phyloP scores from a whole-genome alignment of 2,329 filamentous ascomycete species.

The Colletotrichum ledebouriae region DNA sequence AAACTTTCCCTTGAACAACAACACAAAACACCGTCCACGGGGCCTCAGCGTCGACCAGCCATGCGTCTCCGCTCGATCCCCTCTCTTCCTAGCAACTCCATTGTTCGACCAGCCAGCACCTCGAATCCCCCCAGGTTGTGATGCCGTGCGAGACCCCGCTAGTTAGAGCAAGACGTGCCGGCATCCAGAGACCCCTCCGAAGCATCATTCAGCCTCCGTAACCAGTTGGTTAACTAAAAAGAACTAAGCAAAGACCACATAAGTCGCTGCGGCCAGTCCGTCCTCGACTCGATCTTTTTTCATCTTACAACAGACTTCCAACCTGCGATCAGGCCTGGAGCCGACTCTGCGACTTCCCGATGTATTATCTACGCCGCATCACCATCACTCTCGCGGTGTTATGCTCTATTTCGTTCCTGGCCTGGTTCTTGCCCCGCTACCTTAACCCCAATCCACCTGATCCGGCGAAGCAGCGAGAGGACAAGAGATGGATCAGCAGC shows the following conservation, averaged over 20 bases:
- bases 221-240: constrained; percentile 5
- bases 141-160: constrained; percentile 38
- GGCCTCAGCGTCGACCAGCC: constrained; percentile 37
- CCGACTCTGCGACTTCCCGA: constrained; percentile 45
- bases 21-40: constrained; percentile 38
- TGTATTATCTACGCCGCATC: constrained; percentile 63
- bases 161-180: constrained; percentile 37
- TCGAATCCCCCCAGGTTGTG: constrained; percentile 15
- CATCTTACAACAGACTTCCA: neutral
- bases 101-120: constrained; percentile 5
- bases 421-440: constrained; percentile 65
- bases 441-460: constrained; percentile 75
- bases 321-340: constrained; percentile 34
- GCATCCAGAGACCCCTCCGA: constrained; percentile 39
- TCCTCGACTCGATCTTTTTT: neutral
- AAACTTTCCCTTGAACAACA: constrained; percentile 32
- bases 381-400: constrained; percentile 56
- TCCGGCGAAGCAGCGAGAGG: constrained; percentile 71
- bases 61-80: constrained; percentile 38
- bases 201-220: constrained; percentile 39
- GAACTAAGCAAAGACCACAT: constrained; percentile 9
- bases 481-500: constrained; percentile 76
- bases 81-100: constrained; percentile 17
- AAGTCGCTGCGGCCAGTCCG: constrained; percentile 23
- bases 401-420: constrained; percentile 60